phyloP scores from a whole-genome alignment of 23 red algal species.

The Cyanidium caldarium region DNA sequence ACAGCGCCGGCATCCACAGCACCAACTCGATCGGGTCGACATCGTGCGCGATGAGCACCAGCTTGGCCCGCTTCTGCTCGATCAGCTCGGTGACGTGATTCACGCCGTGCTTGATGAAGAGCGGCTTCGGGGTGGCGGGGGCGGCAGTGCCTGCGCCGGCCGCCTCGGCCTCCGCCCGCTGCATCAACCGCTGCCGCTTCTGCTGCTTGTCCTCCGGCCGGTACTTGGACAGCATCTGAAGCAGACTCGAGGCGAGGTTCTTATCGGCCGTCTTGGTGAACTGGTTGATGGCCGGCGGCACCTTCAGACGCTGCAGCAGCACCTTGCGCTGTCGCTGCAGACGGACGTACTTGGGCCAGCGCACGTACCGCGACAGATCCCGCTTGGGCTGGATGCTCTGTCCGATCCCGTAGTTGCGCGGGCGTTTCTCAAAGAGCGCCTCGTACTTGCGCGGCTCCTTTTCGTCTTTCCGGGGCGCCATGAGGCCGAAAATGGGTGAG shows the following conservation, averaged over 20 bases:
- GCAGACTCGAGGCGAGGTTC: slow-evolving; percentile 38
- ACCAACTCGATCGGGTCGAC: slow-evolving; percentile 94
- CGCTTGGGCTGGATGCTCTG: slow-evolving; percentile 65
- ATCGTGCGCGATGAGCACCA: slow-evolving; percentile 95
- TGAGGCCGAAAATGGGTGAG: no score
- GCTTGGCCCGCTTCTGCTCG: slow-evolving; percentile 70
- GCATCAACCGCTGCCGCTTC: slow-evolving; percentile 63
- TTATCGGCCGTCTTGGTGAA: slow-evolving; percentile 76
- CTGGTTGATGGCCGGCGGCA: slow-evolving; percentile 85
- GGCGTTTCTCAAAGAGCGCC: slow-evolving; percentile 80
- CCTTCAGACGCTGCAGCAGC: slow-evolving; percentile 79
- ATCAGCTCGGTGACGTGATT: slow-evolving; percentile 92
- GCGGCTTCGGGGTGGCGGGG: slow-evolving; percentile 63
- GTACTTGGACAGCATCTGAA: slow-evolving; percentile 77
- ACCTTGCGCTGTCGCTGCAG: slow-evolving; percentile 93
- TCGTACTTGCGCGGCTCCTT: neutral
- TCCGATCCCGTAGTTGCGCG: slow-evolving; percentile 93
- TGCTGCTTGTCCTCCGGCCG: slow-evolving; percentile 59
- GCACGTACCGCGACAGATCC: slow-evolving; percentile 71
- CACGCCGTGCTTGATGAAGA: slow-evolving; percentile 77
- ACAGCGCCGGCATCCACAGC: slow-evolving; percentile 84
- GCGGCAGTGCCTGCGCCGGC: slow-evolving; percentile 37
- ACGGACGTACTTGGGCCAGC: slow-evolving; percentile 88
- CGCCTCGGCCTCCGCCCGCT: slow-evolving; percentile 45
- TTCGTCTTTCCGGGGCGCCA: neutral